These are phyloP conservation scores for Verticillium nonalfalfae DNA, from an alignment of 2,329 filamentous ascomycete species.

Conservation along the genomic window DNA sequence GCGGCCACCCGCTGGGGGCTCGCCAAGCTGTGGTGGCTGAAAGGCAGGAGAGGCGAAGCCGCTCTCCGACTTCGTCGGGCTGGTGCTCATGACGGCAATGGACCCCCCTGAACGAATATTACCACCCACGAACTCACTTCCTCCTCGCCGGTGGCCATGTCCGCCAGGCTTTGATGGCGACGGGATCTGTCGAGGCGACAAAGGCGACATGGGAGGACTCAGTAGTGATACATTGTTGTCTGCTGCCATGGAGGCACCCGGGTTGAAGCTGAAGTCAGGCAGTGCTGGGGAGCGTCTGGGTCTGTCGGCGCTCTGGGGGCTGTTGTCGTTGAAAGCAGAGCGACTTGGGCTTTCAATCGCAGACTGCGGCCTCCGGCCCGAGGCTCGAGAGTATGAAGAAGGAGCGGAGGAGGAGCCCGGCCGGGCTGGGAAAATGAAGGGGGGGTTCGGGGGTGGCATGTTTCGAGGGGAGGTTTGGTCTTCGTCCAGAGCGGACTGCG, in stretches of 20 bases:
- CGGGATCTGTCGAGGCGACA: conserved; percentile 37
- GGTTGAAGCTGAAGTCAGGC: conserved; percentile 52
- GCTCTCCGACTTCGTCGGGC: conserved; percentile 58
- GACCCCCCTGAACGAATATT: conserved; percentile 53
- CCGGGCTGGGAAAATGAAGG: conserved; percentile 56
- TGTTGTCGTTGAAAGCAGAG: neutral
- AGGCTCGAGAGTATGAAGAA: conserved; percentile 39
- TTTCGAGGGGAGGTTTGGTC: conserved; percentile 25
- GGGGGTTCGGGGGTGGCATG: conserved; percentile 49
- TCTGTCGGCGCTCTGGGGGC: conserved; percentile 6
- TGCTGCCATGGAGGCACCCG: conserved; percentile 29
- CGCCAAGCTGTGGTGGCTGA: conserved; percentile 22
- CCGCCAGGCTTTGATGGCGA: conserved; percentile 52
- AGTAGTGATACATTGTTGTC: conserved; percentile 32
- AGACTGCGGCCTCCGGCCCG: conserved; percentile 45
- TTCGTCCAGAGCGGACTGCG: neutral
- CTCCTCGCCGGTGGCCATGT: conserved; percentile 73
- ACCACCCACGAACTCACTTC: conserved; percentile 82
- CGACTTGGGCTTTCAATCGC: conserved; percentile 38
- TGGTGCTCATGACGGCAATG: conserved; percentile 59
- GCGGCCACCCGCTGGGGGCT: conserved; percentile 38
- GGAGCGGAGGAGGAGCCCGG: conserved; percentile 40
- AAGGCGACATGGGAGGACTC: conserved; percentile 46
- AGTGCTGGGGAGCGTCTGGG: conserved; percentile 30
- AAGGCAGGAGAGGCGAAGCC: conserved; percentile 53